Percentiles rank a stretch among this genome's conserved stretches.
Evolutionary conservation across 768 basidiomycete genomes (phyloP).

Genomic region (Lenzites betulinus): DNA sequence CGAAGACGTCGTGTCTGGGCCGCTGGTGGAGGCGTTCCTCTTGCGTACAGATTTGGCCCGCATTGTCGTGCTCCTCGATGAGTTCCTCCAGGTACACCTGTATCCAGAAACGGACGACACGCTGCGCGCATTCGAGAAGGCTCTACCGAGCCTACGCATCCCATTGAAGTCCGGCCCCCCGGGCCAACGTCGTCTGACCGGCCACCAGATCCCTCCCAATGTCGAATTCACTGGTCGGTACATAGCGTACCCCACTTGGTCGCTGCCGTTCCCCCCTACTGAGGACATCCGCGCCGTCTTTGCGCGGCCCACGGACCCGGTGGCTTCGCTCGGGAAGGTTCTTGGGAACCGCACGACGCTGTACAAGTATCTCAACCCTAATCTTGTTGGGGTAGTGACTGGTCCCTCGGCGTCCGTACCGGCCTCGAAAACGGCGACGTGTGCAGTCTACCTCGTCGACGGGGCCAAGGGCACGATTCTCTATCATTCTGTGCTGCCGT

Average conservation of each 20-base stretch:
- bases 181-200: conserved; percentile 50
- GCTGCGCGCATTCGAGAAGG: conserved; percentile 43
- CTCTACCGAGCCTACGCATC: conserved; percentile 53
- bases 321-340: conserved; percentile 83
- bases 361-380: conserved; percentile 93
- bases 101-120: conserved; percentile 63
- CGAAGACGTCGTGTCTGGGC: conserved; percentile 59
- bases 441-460: conserved; percentile 80
- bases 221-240: conserved; percentile 46
- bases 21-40: conserved; percentile 59
- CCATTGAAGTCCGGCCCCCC: conserved; percentile 51
- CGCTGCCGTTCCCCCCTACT: conserved; percentile 51
- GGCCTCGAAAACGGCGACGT: conserved; percentile 33
- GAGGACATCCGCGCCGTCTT: conserved; percentile 62
- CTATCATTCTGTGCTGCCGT: conserved; percentile 63
- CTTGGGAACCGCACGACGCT: conserved; percentile 85
- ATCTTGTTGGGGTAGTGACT: conserved; percentile 70
- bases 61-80: conserved; percentile 68
- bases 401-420: conserved; percentile 32
- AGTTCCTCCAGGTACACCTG: conserved; percentile 67
- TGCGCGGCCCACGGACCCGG: conserved; percentile 46
- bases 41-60: conserved; percentile 45
- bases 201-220: conserved; percentile 53
- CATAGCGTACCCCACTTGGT: conserved; percentile 68
- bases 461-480: conserved; percentile 73